Base-by-base conservation (phyloP, 2,329 filamentous ascomycete genomes). In the Talaromyces sp. region DNA sequence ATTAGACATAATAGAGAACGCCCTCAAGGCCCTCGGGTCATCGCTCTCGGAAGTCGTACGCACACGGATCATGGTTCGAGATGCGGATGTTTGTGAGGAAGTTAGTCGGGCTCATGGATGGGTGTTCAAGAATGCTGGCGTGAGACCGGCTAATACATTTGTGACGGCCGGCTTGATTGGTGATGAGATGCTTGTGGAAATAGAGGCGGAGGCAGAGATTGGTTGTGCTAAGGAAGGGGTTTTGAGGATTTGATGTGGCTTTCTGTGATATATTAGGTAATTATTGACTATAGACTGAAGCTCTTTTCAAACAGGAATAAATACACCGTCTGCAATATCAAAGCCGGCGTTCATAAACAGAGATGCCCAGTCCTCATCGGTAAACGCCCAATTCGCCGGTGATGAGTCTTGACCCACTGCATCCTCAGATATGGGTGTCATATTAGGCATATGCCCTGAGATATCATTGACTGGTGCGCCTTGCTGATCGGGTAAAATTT, bases 151-250 rank as follows among this genome's bases (percentile, higher is more conserved):
- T 12, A 58, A 58, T 58, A 58, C 39, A 1, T 33, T 58, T 31
- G 39, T 33, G 6, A 44, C 39, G 16, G 55, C 55, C 2, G 55
- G 55, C 1, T 16, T 58, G 55, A 58, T 58, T 44, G 55, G 55
- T 2, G 55, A 58, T 28, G 55, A 58, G 12, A 44, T 58, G 55
- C 23, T 44, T 9, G 55, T 58, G 14, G 55, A 58, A 6, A 58
- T 58, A 33, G 55, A 58, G 7, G 55, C 55, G 6, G 55, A 58
- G n/a, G 55, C 55, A 12, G 55, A 58, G 14, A 23, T 58, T 6
- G 23, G 25, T 2, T 31, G 21, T 14, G 39, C 14, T 9, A 42
- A 44, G 23, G 23, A 21, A 7, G 55, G 55, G 28, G 39, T 58
- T 23, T 18, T 57, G 37, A 21, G 23, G 12, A 57, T 42, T 44